phyloP scores from a whole-genome alignment of 2,329 filamentous ascomycete species.

The Aureobasidium melanogenum region DNA sequence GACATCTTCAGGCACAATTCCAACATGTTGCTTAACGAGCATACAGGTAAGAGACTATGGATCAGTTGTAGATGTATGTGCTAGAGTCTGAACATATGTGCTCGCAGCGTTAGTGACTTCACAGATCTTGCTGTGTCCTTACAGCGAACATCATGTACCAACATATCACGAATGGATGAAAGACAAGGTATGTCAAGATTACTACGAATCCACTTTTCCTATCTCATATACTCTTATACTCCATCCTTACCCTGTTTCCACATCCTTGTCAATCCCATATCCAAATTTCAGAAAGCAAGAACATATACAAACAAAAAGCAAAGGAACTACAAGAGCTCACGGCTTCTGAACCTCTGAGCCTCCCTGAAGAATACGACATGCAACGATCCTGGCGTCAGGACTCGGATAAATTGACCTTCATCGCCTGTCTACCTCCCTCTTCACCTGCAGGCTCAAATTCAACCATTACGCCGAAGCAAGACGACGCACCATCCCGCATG shows the following conservation, averaged over 20 bases:
- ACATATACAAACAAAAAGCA: not conserved
- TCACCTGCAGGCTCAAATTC: conserved; percentile 4
- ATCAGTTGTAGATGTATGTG: too few species aligned
- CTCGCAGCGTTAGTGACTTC: conserved; percentile 56
- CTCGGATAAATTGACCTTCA: conserved; percentile 85
- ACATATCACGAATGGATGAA: conserved; percentile 91
- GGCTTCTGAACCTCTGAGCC: conserved; percentile 72
- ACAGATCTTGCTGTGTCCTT: conserved; percentile 69
- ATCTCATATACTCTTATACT: not conserved
- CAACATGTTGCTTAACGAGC: conserved; percentile 35
- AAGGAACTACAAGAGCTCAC: conserved; percentile 73
- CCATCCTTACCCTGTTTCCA: not conserved
- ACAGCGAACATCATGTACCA: conserved; percentile 69
- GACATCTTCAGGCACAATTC: not conserved
- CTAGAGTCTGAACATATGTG: not conserved
- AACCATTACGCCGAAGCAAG: conserved; percentile 30
- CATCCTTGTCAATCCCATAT: not conserved
- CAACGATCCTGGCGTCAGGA: conserved; percentile 79
- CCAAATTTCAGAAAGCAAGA: not conserved
- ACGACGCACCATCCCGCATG: conserved; percentile 46
- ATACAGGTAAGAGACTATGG: conserved; percentile 23
- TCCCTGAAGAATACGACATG: conserved; percentile 82
- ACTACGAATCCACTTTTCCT: not conserved
- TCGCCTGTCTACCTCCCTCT: conserved; percentile 54
- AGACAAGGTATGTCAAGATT: conserved; percentile 47